Evolutionary conservation across 2,329 filamentous ascomycete species (phyloP).

Genomic region (Xylariaceae sp.): DNA sequence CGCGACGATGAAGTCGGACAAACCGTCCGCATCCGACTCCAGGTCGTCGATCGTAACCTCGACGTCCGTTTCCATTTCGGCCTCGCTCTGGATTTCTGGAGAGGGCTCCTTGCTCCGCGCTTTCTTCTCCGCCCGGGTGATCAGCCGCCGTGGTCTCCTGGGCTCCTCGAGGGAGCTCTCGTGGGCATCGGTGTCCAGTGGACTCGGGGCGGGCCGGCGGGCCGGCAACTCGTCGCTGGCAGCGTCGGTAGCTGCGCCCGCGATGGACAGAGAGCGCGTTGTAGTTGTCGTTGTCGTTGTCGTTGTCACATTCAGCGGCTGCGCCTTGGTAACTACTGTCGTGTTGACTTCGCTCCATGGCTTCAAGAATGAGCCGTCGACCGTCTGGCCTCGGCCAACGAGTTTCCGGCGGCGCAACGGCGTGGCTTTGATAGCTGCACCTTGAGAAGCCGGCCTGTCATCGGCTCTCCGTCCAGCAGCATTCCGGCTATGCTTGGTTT

Average conservation of each 20-base stretch:
- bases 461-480: not conserved
- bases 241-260: no score
- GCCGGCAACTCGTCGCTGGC: conserved; percentile 9
- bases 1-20: conserved; percentile 17
- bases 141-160: conserved; percentile 7
- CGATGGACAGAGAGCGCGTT: no score
- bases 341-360: conserved; percentile 14
- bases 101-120: conserved; percentile 2
- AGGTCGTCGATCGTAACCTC: not conserved
- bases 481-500: conserved; percentile 1
- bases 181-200: not conserved
- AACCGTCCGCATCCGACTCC: conserved; percentile 8
- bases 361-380: conserved; percentile 19
- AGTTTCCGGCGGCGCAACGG: conserved; percentile 23
- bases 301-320: conserved; percentile 4
- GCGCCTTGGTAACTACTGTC: no score
- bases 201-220: not conserved
- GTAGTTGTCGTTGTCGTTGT: no score
- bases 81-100: conserved; percentile 8
- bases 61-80: conserved; percentile 6
- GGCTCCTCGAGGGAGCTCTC: conserved; percentile 1
- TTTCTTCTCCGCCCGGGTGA: conserved; percentile 5
- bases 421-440: conserved; percentile 12
- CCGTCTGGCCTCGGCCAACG: conserved; percentile 16
- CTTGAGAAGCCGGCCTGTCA: conserved; percentile 1